phyloP scores from a whole-genome alignment of 306 rosid species.

The Malus orientalis region DNA sequence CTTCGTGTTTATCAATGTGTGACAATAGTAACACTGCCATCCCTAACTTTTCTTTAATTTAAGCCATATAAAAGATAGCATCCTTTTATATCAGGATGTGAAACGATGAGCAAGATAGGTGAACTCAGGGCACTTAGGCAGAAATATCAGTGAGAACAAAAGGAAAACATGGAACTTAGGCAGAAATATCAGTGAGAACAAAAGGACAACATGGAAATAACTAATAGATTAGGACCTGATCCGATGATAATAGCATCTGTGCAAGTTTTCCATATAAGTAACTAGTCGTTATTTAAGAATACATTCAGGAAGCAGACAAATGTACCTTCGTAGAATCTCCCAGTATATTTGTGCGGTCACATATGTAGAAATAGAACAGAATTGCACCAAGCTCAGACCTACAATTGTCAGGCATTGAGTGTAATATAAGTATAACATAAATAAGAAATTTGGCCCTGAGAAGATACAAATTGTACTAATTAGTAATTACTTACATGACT shows the following conservation, averaged over 20 bases:
- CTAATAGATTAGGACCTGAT: background rate
- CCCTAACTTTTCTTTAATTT: background rate
- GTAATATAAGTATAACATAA: conserved; percentile 8
- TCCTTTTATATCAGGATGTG: background rate
- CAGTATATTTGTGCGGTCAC: conserved; percentile 79
- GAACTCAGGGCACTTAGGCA: background rate
- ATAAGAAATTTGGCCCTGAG: conserved; percentile 1
- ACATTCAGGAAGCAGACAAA: conserved; percentile 9
- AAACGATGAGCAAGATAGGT: background rate
- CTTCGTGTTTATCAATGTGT: background rate
- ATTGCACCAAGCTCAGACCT: conserved; percentile 89
- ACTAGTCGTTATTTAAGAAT: background rate
- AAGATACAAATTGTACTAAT: background rate
- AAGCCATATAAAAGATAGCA: background rate
- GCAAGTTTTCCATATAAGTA: background rate
- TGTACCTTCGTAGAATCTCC: conserved; percentile 78
- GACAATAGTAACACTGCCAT: background rate
- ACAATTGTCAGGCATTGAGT: conserved; percentile 9
- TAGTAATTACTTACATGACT: conserved; percentile 67
- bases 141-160: background rate
- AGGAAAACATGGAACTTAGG: no score
- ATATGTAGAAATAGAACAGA: conserved; percentile 73
- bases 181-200: no score
- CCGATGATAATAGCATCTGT: background rate
- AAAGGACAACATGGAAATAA: background rate